Conservation (phyloP, 2,329 filamentous ascomycete genomes). For the Colletotrichum filicis region DNA sequence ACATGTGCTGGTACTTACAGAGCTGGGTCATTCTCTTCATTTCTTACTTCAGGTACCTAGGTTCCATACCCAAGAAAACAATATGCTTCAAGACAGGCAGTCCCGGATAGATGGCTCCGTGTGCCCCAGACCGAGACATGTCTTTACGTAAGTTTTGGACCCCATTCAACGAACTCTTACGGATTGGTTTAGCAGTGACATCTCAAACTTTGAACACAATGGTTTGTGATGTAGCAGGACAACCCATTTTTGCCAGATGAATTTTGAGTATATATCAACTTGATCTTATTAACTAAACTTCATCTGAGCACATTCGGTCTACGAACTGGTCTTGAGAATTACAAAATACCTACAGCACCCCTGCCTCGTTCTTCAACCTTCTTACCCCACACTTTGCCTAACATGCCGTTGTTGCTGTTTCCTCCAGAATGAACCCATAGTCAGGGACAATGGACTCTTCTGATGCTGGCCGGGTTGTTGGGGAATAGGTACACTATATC, state of each 20-base stretch:
- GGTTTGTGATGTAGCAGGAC: not conserved
- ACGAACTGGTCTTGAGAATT: not conserved
- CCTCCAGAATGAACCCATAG: not conserved
- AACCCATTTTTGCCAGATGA: not conserved
- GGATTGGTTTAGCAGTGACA: too few relatives aligned
- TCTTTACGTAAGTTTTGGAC: not conserved
- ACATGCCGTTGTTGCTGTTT: not conserved
- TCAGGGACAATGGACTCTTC: conserved; percentile 20
- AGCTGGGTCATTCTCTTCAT: not conserved
- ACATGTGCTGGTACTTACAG: not conserved
- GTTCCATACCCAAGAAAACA: not conserved
- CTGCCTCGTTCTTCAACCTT: conserved; percentile 19
- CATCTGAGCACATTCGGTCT: too few relatives aligned
- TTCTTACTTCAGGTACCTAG: not conserved
- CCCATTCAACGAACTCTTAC: not conserved
- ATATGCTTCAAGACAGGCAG: not conserved
- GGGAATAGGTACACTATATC: not conserved
- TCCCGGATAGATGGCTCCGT: not conserved
- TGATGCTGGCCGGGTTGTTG: not conserved
- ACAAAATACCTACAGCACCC: not conserved
- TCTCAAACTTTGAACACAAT: not conserved
- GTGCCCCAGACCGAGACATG: not conserved
- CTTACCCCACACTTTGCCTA: conserved; percentile 18
- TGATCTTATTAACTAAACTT: not conserved
- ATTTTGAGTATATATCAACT: not conserved